A percentile compares a stretch with the other conserved stretches of the same genome.
These are phyloP conservation scores for Dothideomycetidae sp. DNA, from an alignment of 2,329 filamentous ascomycete species.

Conservation along the genomic window DNA sequence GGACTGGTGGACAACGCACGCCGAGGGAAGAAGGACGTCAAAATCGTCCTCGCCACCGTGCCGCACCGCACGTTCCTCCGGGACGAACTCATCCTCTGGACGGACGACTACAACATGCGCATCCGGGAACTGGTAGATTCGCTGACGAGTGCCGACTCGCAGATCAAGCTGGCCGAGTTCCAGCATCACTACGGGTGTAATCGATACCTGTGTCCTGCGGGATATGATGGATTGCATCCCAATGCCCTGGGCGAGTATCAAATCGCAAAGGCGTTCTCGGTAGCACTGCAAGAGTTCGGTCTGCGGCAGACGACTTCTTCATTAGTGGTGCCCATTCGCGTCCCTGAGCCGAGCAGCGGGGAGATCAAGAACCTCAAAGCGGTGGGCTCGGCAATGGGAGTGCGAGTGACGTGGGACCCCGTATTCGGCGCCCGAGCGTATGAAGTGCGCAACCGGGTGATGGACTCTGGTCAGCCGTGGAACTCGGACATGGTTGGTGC, in stretches of 20 bases:
- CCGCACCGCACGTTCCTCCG: slow-evolving; percentile 13
- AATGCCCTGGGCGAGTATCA: slow-evolving; percentile 29
- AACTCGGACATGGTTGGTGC: slow-evolving; percentile 2
- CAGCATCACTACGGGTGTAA: slow-evolving; percentile 21
- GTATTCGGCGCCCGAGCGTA: slow-evolving; percentile 13
- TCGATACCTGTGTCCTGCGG: slow-evolving; percentile 16
- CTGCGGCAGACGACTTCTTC: neutral
- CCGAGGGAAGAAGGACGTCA: slow-evolving; percentile 15
- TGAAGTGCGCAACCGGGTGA: slow-evolving; percentile 9
- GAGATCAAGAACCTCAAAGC: neutral
- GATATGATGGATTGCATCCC: slow-evolving; percentile 32
- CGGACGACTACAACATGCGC: slow-evolving; percentile 13
- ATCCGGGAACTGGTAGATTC: slow-evolving; percentile 13
- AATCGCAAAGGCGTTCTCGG: slow-evolving; percentile 29
- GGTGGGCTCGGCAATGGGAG: slow-evolving; percentile 10
- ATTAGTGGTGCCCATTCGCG: neutral
- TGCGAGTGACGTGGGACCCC: slow-evolving; percentile 11
- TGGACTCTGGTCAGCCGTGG: slow-evolving; percentile 10
- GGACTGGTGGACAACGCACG: slow-evolving; percentile 21
- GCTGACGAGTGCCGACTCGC: slow-evolving; percentile 20
- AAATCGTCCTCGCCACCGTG: slow-evolving; percentile 15
- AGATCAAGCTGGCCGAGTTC: slow-evolving; percentile 23
- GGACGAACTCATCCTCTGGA: slow-evolving; percentile 14
- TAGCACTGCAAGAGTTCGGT: slow-evolving; percentile 16
- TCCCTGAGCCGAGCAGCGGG: neutral